A percentile compares a stretch with the other conserved stretches of the same genome.
These are phyloP conservation scores for Gastrolobium villosum DNA, from an alignment of 306 rosid genomes.

Conservation along the genomic window DNA sequence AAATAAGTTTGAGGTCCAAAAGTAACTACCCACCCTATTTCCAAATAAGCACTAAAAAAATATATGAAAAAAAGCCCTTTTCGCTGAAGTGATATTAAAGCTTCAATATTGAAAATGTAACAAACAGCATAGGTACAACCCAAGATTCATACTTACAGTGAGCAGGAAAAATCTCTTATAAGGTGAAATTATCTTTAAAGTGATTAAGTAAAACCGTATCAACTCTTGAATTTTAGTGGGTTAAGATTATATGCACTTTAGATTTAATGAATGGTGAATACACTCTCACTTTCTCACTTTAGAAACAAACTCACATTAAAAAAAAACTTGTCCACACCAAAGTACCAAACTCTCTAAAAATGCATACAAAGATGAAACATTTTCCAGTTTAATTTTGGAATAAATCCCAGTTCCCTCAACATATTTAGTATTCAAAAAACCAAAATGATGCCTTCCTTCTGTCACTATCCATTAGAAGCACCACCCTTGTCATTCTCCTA, in stretches of 20 bases:
- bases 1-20: not conserved
- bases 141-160: not conserved
- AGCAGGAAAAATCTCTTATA: not conserved
- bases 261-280: too few relatives aligned
- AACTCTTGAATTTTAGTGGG: too few relatives aligned
- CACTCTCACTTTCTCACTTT: too few relatives aligned
- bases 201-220: too few relatives aligned
- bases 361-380: not conserved
- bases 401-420: not conserved
- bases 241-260: too few relatives aligned
- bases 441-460: not conserved
- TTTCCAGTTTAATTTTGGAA: not conserved
- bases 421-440: not conserved
- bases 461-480: slow-evolving; percentile 34
- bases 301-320: too few relatives aligned
- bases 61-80: not conserved
- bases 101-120: not conserved
- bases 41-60: slow-evolving; percentile 6
- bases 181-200: too few relatives aligned
- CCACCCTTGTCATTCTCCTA: slow-evolving; percentile 23
- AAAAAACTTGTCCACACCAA: too few relatives aligned
- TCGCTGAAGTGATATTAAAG: not conserved
- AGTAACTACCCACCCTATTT: not conserved
- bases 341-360: not conserved
- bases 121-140: slow-evolving; percentile 21